Evolutionary conservation across 257 asterid genomes (phyloP).

Genomic region (Nicotiana undulata): DNA sequence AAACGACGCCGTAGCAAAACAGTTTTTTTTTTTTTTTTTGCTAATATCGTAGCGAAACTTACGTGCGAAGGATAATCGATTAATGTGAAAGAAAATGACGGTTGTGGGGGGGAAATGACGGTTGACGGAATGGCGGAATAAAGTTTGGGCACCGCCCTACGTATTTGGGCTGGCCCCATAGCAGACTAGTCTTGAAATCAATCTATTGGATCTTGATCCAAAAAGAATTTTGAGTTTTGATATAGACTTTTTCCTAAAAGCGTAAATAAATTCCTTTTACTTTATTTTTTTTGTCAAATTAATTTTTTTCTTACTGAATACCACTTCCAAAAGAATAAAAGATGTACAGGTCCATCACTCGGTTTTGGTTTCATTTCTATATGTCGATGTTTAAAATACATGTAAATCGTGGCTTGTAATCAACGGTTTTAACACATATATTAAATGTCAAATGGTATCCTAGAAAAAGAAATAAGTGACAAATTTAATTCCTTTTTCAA

Average conservation of each 20-base stretch:
- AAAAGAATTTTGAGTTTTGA: background rate
- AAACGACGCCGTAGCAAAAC: background rate
- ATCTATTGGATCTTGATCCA: background rate
- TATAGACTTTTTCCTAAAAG: no score
- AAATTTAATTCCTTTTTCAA: background rate
- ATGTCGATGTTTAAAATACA: background rate
- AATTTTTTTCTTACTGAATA: background rate
- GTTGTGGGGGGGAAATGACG: background rate
- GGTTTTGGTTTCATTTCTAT: background rate
- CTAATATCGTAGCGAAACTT: background rate
- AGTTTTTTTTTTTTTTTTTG: no score
- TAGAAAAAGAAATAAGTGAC: background rate
- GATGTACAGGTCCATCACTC: background rate
- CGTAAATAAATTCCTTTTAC: background rate
- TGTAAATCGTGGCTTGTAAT: background rate
- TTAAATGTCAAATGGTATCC: background rate
- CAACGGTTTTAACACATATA: background rate
- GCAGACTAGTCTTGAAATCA: background rate
- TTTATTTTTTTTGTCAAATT: background rate
- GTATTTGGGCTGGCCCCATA: background rate
- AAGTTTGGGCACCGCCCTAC: background rate
- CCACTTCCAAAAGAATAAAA: background rate
- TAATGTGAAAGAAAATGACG: no score
- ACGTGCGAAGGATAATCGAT: no score
- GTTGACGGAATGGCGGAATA: background rate